Percentiles rank a stretch among this genome's conserved stretches.
Evolutionary conservation across 2,329 filamentous ascomycete species (phyloP).

Genomic region (Epichloe elymi): DNA sequence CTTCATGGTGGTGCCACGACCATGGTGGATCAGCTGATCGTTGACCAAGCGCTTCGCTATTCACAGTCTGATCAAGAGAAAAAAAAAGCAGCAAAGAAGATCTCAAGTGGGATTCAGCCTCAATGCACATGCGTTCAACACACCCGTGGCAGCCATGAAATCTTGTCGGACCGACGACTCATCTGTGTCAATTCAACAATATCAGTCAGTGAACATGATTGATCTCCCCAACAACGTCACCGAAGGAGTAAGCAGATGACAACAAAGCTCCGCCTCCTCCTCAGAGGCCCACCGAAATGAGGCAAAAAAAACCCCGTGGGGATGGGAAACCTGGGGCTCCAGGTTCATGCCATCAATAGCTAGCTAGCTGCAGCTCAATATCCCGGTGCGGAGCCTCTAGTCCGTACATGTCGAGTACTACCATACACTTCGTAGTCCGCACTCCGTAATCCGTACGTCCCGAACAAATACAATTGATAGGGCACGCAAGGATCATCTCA

Average conservation of each 20-base stretch:
- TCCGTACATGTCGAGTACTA: no score
- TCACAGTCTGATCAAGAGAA: background rate
- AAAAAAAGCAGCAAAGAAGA: background rate
- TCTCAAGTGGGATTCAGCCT: background rate
- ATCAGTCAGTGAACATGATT: no score
- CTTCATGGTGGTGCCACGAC: background rate
- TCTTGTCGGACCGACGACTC: slow-evolving; percentile 1
- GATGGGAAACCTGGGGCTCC: background rate
- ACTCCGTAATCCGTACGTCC: no score
- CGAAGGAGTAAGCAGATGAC: no score
- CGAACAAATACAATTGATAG: no score
- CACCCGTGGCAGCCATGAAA: background rate
- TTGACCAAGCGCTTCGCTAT: no score
- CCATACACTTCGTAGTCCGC: no score
- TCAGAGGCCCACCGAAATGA: background rate
- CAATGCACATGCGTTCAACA: background rate
- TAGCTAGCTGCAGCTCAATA: background rate
- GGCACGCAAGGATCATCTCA: no score
- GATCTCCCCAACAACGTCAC: background rate
- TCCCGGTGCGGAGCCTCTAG: background rate
- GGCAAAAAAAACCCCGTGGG: slow-evolving; percentile 1
- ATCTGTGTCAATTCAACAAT: background rate
- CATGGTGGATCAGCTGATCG: background rate
- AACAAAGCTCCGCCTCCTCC: background rate
- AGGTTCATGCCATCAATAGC: background rate